Percentiles rank a stretch among this genome's conserved stretches.
Evolutionary conservation across 139 green algal genomes (phyloP).

Genomic region (Ettlia oleoabundans): DNA sequence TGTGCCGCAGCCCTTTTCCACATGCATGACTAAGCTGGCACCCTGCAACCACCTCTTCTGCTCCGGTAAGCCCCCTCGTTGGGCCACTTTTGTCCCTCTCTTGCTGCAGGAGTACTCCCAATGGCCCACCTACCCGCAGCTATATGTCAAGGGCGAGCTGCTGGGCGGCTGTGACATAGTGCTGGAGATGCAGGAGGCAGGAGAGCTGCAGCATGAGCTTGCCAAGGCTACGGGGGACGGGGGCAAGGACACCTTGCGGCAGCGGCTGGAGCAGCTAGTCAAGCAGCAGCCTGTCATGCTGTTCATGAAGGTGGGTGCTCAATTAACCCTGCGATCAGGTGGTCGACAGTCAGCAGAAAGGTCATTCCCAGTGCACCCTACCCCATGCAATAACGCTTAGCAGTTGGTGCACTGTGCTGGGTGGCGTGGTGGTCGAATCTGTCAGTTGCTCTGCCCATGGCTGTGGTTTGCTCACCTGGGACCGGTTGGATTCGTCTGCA

Average conservation of each 20-base stretch:
- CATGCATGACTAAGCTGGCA: too few relatives aligned
- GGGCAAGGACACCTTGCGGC: constrained; percentile 24
- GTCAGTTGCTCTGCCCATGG: too few relatives aligned
- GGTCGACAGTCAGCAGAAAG: too few relatives aligned
- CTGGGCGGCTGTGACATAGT: constrained; percentile 87
- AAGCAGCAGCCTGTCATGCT: constrained; percentile 65
- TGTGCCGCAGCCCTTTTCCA: too few relatives aligned
- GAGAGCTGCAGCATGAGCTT: constrained; percentile 45
- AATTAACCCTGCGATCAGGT: too few relatives aligned
- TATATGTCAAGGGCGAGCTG: constrained; percentile 85
- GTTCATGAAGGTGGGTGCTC: constrained; percentile 86
- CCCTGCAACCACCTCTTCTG: too few relatives aligned
- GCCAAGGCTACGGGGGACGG: background rate
- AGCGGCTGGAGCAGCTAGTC: constrained; percentile 69
- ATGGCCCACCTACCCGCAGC: constrained; percentile 94
- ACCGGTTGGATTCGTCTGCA: background rate
- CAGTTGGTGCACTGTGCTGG: too few relatives aligned
- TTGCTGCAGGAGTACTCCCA: constrained; percentile 64
- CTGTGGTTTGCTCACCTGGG: too few relatives aligned
- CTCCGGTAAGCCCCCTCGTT: too few relatives aligned
- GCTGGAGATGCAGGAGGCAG: constrained; percentile 62
- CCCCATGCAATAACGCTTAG: too few relatives aligned
- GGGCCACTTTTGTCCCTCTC: background rate
- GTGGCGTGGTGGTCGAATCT: too few relatives aligned
- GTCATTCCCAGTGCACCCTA: too few relatives aligned